Base-by-base conservation (phyloP, 768 basidiomycete species). In the Crassisporium funariophilum region DNA sequence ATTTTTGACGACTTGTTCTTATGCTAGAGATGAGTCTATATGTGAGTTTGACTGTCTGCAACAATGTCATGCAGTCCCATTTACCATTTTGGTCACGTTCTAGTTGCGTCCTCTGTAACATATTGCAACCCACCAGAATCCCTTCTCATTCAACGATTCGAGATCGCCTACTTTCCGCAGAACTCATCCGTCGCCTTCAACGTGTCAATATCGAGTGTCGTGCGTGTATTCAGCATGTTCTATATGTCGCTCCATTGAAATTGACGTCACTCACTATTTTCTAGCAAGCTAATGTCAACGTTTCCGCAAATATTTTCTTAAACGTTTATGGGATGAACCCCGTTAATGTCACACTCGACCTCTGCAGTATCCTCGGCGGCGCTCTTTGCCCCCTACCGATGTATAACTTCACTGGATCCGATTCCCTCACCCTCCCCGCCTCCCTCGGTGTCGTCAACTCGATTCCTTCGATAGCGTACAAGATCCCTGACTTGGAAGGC, bases 401-500 rank as follows among this genome's bases (percentile, higher is more conserved):
- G 61, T 89, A 91, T 73, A 89, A 93, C 59, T 95, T 97, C 60
- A 85, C 83, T n/a, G 93, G 92, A 37, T 77, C 83, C 4, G 84
- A 87, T 59, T 77, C 83, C 3, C 67, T 92, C 42, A 68, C 77
- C 3, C 70, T 92, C 0, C 87, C 88, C 0, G 59, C 74, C 22
- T 78, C 81, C 17, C 64, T 86, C 35, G 75, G 77, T 33, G 70
- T 91, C 33, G 58, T 73, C 16, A 66, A 72, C 27, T 66, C 70
- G 47, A 74, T 95, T n/a, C 93, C 94, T 0, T 65, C 65, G 16
- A 89, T 95, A 41, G 92, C 90, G 0, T 99, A 84, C 65, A 69
- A 74, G 33, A 86, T 99, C 27, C 95, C 95, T 4, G 90, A 99
- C 66, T 75, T 98, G 4, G 93, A 98, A 63, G 93, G 89, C 13